Base-by-base conservation (phyloP, 2,329 filamentous ascomycete genomes). In the Gnomoniopsis sp. region DNA sequence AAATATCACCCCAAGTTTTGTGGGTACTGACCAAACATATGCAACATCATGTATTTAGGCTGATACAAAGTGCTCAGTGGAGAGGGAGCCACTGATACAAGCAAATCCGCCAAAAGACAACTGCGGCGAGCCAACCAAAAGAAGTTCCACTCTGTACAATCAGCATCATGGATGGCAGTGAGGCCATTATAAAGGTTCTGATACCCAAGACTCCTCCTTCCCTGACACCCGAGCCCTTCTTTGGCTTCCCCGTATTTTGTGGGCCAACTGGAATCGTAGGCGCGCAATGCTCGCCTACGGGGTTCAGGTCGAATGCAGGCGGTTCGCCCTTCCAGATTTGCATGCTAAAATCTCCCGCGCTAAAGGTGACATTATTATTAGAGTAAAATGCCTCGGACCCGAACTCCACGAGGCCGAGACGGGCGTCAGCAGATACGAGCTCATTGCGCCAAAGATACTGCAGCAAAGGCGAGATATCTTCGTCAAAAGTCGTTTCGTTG, bases 351-450 rank as follows among this genome's bases (percentile, higher is more conserved):
- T 63, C 62, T 3, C 64, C 59, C 1, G 68, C 67, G 26, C 66
- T 66, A 58, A 72, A 72, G 11, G 70, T 72, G 51, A 71, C 66
- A 47, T 70, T 70, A 34, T 58, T 63, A 0, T 48, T 53, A 3
- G 70, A 67, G 34, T 67, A 64, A 58, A 66, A 71, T 4, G 68
- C 65, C 55, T 72, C 70, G 43, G 67, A 66, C 17, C 70, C 70
- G 55, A 71, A 71, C 49, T 66, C 65, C n/a, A 71, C 63, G 8
- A 70, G 59, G 12, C 70, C 70, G 12, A 72, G 55, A 47, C 66
- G 58, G 12, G 68, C 66, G 19, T 63, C 63, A 17, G 63, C 48
- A 46, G 69, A 66, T 17, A 71, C 64, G 44, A 71, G 60, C 19
- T 65, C 64, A 48, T 65, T 68, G 41, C 65, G 64, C 64, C 67